These are phyloP conservation scores for Candida yuanshanica DNA, from an alignment of 805 yeast species.

Conservation along the genomic window DNA sequence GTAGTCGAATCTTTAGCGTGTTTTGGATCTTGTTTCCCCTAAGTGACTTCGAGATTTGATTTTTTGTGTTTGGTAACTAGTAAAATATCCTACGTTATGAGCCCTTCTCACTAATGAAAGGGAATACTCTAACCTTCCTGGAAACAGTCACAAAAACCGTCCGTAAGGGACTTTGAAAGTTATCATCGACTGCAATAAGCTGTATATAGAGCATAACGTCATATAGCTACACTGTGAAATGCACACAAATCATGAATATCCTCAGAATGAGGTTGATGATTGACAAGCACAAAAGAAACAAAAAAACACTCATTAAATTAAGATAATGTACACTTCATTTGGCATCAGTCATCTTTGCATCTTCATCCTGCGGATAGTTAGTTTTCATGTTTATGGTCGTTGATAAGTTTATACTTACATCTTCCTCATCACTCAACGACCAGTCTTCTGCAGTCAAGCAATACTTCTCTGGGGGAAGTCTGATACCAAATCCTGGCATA, in stretches of 20 bases:
- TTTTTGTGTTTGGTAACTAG: neutral
- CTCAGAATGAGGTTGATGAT: no score
- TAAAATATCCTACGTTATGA: no score
- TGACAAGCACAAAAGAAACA: neutral
- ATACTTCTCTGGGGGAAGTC: constrained; percentile 96
- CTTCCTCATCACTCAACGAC: constrained; percentile 50
- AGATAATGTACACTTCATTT: constrained; percentile 3
- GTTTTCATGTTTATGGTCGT: neutral
- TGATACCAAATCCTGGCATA: constrained; percentile 83
- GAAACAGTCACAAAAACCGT: no score
- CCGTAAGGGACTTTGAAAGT: no score
- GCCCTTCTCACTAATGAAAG: no score
- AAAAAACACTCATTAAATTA: neutral
- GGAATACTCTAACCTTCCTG: no score
- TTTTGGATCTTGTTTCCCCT: neutral
- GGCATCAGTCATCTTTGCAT: constrained; percentile 18
- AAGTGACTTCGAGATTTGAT: neutral
- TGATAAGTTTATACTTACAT: neutral
- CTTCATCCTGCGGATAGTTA: constrained; percentile 14
- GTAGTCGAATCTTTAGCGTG: neutral
- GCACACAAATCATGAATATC: no score
- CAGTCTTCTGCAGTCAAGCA: constrained; percentile 83
- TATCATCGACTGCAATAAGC: no score
- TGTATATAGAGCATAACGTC: no score
- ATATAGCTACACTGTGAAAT: no score